Percentiles rank a stretch among this genome's conserved stretches.
Evolutionary conservation across 169 alveolate genomes (phyloP).

Genomic region (Plasmodium relictum): DNA sequence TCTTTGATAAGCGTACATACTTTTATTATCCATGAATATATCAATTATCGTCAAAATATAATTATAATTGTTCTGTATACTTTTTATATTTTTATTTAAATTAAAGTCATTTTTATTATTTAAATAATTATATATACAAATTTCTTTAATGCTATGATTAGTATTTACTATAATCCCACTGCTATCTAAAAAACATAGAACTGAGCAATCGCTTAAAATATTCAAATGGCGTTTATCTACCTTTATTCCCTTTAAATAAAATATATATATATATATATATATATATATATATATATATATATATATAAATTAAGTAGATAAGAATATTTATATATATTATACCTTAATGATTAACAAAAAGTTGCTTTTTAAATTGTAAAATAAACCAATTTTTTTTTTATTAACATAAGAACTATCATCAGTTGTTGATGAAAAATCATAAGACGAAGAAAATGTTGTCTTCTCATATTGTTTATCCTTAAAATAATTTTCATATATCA

Average conservation of each 20-base stretch:
- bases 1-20: slow-evolving; percentile 71
- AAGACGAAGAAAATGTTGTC: slow-evolving; percentile 24
- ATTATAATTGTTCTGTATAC: slow-evolving; percentile 21
- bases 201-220: slow-evolving; percentile 69
- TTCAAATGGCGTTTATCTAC: slow-evolving; percentile 48
- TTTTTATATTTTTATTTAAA: slow-evolving; percentile 16
- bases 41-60: slow-evolving; percentile 51
- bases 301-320: background rate
- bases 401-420: slow-evolving; percentile 53
- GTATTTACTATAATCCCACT: slow-evolving; percentile 39
- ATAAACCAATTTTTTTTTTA: slow-evolving; percentile 33
- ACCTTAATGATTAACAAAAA: slow-evolving; percentile 46
- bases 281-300: background rate
- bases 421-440: slow-evolving; percentile 55
- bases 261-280: background rate
- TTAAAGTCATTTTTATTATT: slow-evolving; percentile 25
- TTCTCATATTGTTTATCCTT: slow-evolving; percentile 34
- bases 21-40: slow-evolving; percentile 60
- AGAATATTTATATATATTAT: background rate
- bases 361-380: slow-evolving; percentile 38
- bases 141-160: slow-evolving; percentile 63
- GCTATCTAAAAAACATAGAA: slow-evolving; percentile 46
- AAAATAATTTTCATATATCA: slow-evolving; percentile 40
- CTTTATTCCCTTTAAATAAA: slow-evolving; percentile 48
- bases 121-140: slow-evolving; percentile 41